Conservation (phyloP, 192 early-diverging fungal genomes). For the Umbelopsis sp. region DNA sequence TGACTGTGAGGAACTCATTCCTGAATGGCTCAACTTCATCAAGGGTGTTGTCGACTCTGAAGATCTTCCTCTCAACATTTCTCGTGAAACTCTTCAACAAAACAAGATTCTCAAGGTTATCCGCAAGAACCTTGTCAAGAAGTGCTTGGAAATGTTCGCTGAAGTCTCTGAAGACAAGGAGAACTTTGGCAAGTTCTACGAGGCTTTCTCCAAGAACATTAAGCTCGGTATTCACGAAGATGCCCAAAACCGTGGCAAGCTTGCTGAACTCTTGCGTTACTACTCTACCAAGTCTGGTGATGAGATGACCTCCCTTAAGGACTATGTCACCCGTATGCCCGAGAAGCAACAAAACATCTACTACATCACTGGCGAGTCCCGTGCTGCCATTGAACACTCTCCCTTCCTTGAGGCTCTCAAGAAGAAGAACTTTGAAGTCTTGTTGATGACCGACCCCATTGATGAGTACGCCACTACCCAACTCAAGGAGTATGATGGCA, state of each 20-base stretch:
- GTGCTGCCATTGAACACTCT: constrained; percentile 91
- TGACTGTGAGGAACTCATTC: constrained; percentile 99
- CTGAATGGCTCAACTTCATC: constrained; percentile 99
- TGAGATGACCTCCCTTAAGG: constrained; percentile 98
- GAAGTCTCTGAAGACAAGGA: constrained; percentile 99
- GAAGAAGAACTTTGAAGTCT: constrained; percentile 99
- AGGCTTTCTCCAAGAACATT: constrained; percentile 99
- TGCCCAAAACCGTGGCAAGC: constrained; percentile 93
- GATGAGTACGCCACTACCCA: constrained; percentile 99
- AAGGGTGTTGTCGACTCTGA: constrained; percentile 99
- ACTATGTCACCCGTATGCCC: constrained; percentile 99
- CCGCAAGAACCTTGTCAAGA: constrained; percentile 99
- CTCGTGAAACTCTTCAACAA: constrained; percentile 99
- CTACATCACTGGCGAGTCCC: constrained; percentile 97
- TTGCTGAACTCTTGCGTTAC: constrained; percentile 96
- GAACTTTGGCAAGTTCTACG: constrained; percentile 99
- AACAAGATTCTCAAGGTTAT: constrained; percentile 99
- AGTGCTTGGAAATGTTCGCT: constrained; percentile 97
- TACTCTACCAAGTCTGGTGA: constrained; percentile 99
- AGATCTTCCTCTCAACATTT: constrained; percentile 99
- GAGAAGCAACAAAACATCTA: constrained; percentile 99
- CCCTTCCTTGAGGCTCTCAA: constrained; percentile 99
- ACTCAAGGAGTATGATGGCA: constrained; percentile 99
- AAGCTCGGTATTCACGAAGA: constrained; percentile 99
- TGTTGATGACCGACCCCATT: constrained; percentile 99